A percentile compares a stretch with the other conserved stretches of the same genome.
These are phyloP conservation scores for Monosporozyma servazzii DNA, from an alignment of 805 yeast genomes.

Conservation along the genomic window DNA sequence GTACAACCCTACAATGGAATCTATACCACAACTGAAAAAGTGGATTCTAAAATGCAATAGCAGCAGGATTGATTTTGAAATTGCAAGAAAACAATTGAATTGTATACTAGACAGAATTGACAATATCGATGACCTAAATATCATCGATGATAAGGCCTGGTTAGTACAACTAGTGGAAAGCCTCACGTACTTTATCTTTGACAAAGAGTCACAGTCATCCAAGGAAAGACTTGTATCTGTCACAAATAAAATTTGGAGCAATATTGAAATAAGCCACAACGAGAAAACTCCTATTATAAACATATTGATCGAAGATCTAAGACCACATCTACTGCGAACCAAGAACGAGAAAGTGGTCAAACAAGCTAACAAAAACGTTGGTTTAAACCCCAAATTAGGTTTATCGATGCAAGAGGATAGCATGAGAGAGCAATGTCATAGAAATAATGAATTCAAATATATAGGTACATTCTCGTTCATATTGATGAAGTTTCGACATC, in stretches of 20 bases:
- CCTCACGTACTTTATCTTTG: neutral
- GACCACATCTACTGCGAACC: constrained; percentile 9
- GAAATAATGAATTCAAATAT: constrained; percentile 18
- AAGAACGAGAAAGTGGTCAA: neutral
- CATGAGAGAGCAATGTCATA: constrained; percentile 14
- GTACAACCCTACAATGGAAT: neutral
- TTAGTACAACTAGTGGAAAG: neutral
- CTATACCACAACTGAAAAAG: neutral
- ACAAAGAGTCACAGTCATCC: neutral
- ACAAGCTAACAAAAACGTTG: constrained; percentile 2
- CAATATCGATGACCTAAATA: neutral
- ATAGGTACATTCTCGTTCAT: constrained; percentile 20
- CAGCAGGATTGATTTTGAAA: neutral
- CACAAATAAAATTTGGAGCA: neutral
- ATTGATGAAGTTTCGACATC: constrained; percentile 10
- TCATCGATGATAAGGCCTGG: neutral
- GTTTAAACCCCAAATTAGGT: constrained; percentile 12
- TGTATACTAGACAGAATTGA: neutral
- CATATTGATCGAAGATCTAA: constrained; percentile 6
- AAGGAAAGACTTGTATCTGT: neutral
- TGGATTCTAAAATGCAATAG: neutral
- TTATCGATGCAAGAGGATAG: constrained; percentile 16
- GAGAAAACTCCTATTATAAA: neutral
- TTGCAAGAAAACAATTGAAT: neutral
- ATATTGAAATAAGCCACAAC: neutral